Evolutionary conservation across 768 basidiomycete species (phyloP), one percentile per base, ranked within the genome.

Genomic region (Cystofilobasidium capitatum): DNA sequence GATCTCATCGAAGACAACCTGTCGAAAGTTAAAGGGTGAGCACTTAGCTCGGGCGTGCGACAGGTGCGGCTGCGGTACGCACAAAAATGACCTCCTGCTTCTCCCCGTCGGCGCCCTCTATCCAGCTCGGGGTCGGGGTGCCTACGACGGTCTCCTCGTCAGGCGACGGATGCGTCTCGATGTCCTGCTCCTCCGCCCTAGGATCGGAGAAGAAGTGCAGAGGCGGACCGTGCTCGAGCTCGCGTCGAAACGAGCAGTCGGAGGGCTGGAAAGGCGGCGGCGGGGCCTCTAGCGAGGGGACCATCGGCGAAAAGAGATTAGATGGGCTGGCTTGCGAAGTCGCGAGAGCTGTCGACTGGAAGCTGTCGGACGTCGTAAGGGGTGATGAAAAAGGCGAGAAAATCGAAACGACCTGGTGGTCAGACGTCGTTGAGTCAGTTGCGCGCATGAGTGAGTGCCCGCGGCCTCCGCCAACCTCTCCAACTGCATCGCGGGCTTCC

Each of bases 1-100:
- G 47, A 20, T 59, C 22, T 59, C 42, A n/a, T 59, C 57, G 36
- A 66, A 66, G 17, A 29, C 45, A 26, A 59, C 57, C 65, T 59
- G 65, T 26, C 24, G 26, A 59, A 24, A 20, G 37, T 35, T 13
- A 10, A 24, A 0, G 10, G 22, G 47, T 14, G 44, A 4, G 47
- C 47, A 24, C 14, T 49, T 26, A 49, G 47, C 47, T 24, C 20
- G n/a, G 14, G 20, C 10, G 10, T 42, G 10, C 10, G 24, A 6
- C 22, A 55, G 17, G n/a, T 7, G 31, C 26, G 17, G n/a, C n/a
- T n/a, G n/a, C 29, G 20, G 13, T 13, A 33, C 51, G 3, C 26
- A 55, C 51, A 20, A 9, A 55, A 31, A 55, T 55, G 51, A 55
- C 31, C 3, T 55, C 51, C 14, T 4, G n/a, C 47, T 49, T 20